These are phyloP conservation scores for Paracamarosporium sp. DNA, from an alignment of 2,329 filamentous ascomycete genomes.

Conservation along the genomic window DNA sequence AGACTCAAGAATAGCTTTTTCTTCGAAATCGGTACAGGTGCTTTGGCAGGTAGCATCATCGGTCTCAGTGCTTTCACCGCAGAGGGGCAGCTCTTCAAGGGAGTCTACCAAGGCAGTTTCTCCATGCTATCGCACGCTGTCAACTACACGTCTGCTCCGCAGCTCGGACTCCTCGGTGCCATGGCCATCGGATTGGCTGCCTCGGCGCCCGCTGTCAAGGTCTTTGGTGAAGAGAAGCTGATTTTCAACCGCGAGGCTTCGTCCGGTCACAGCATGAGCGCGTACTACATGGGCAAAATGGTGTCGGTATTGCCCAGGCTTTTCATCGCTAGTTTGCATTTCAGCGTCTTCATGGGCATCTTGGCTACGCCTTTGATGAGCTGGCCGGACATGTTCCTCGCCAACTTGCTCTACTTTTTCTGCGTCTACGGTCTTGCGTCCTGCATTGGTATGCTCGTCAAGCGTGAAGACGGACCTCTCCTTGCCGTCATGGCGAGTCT, in stretches of 20 bases:
- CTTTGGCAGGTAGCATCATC: conserved; percentile 61
- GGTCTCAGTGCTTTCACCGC: conserved; percentile 60
- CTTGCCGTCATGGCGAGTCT: conserved; percentile 62
- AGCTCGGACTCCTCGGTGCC: conserved; percentile 60
- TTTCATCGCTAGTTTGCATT: conserved; percentile 60
- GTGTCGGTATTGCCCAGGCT: conserved; percentile 61
- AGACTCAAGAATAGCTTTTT: conserved; percentile 59
- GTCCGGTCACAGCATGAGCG: conserved; percentile 62
- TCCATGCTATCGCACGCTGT: conserved; percentile 59
- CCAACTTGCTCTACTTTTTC: conserved; percentile 64
- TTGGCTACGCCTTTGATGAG: conserved; percentile 58
- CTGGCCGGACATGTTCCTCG: conserved; percentile 58
- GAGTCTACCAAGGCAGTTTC: conserved; percentile 60
- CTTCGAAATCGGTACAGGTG: conserved; percentile 62
- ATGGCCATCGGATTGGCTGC: conserved; percentile 65
- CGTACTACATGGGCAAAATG: conserved; percentile 65
- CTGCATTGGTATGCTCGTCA: conserved; percentile 60
- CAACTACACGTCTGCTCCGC: conserved; percentile 59
- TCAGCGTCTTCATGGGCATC: conserved; percentile 58
- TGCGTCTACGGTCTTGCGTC: conserved; percentile 64
- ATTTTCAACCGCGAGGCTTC: conserved; percentile 63
- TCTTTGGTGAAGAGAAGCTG: conserved; percentile 64
- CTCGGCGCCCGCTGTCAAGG: conserved; percentile 61
- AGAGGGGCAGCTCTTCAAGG: conserved; percentile 61
- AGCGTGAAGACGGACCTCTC: conserved; percentile 64